phyloP scores from a whole-genome alignment of 495 filamentous ascomycete species.

The Tuber indicum region DNA sequence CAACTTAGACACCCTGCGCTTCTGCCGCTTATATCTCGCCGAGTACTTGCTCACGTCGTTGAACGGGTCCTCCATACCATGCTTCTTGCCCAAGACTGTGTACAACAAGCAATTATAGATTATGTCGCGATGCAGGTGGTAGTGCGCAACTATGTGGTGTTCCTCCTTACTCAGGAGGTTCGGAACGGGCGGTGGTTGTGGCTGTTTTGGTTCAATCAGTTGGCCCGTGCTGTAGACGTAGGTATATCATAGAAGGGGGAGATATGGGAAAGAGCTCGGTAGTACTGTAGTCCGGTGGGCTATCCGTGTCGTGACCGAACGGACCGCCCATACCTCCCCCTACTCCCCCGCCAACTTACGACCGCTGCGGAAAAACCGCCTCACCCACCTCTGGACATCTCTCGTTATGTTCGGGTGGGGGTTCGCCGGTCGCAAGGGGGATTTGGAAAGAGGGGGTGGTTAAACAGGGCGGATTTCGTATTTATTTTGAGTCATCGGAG shows the following conservation, averaged over 20 bases:
- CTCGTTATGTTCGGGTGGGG: not conserved
- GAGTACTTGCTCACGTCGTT: slow-evolving; percentile 38
- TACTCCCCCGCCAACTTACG: slow-evolving; percentile 27
- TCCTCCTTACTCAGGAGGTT: slow-evolving; percentile 36
- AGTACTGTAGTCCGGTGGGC: slow-evolving; percentile 40
- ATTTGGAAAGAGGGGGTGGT: not conserved
- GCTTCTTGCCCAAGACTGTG: slow-evolving; percentile 35
- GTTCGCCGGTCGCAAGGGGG: not conserved
- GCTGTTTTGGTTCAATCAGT: slow-evolving; percentile 19
- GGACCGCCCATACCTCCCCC: slow-evolving; percentile 22
- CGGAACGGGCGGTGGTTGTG: slow-evolving; percentile 37
- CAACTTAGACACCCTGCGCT: slow-evolving; percentile 36
- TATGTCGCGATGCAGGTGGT: slow-evolving; percentile 36
- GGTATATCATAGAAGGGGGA: not conserved
- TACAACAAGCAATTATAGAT: slow-evolving; percentile 40
- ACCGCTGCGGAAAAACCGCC: slow-evolving; percentile 30
- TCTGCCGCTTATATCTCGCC: slow-evolving; percentile 32
- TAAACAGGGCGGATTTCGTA: not conserved
- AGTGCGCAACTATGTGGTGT: slow-evolving; percentile 30
- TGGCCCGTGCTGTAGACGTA: slow-evolving; percentile 3
- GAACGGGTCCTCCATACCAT: slow-evolving; percentile 40
- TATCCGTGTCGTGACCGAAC: slow-evolving; percentile 30
- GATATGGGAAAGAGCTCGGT: slow-evolving; percentile 40
- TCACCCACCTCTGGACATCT: slow-evolving; percentile 38
- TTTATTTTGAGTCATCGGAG: not conserved